A percentile compares a stretch with the other conserved stretches of the same genome.
phyloP scores from a whole-genome alignment of 2,329 filamentous ascomycete species.

The Phialophora expanda region DNA sequence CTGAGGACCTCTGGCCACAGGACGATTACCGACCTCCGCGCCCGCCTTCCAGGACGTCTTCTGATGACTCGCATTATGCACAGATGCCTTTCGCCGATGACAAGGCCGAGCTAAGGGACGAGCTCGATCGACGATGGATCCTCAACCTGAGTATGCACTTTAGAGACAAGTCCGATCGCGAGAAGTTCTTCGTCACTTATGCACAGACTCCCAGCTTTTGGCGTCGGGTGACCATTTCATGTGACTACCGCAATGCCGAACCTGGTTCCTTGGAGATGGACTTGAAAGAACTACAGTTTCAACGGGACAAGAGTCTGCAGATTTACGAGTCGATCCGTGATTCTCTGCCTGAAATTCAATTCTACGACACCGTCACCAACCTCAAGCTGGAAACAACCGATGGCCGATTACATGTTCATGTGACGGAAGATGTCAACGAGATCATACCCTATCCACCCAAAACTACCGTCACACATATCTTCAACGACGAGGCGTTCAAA shows the following conservation, averaged over 20 bases:
- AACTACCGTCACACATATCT: constrained; percentile 71
- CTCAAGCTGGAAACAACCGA: constrained; percentile 89
- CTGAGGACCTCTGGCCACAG: constrained; percentile 30
- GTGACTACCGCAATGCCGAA: constrained; percentile 84
- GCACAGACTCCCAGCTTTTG: constrained; percentile 78
- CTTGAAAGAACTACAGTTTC: constrained; percentile 75
- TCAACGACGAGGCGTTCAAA: constrained; percentile 59
- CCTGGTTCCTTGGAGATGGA: constrained; percentile 85
- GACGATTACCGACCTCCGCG: constrained; percentile 41
- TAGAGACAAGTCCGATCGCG: constrained; percentile 84
- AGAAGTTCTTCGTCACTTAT: constrained; percentile 98
- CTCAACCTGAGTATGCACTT: constrained; percentile 99
- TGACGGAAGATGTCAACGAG: constrained; percentile 96
- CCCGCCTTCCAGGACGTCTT: constrained; percentile 55
- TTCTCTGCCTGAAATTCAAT: constrained; percentile 89
- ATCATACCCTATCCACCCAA: constrained; percentile 84
- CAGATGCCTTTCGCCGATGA: constrained; percentile 45
- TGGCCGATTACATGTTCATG: constrained; percentile 89
- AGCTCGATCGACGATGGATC: constrained; percentile 90
- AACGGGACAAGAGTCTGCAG: constrained; percentile 87
- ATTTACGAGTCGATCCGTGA: constrained; percentile 96
- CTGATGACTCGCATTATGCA: constrained; percentile 34
- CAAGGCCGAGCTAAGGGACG: constrained; percentile 66
- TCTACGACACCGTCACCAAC: constrained; percentile 95
- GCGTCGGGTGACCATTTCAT: constrained; percentile 88